Base-by-base conservation (phyloP, 345 rosid species). In the Citrus cavaleriei region DNA sequence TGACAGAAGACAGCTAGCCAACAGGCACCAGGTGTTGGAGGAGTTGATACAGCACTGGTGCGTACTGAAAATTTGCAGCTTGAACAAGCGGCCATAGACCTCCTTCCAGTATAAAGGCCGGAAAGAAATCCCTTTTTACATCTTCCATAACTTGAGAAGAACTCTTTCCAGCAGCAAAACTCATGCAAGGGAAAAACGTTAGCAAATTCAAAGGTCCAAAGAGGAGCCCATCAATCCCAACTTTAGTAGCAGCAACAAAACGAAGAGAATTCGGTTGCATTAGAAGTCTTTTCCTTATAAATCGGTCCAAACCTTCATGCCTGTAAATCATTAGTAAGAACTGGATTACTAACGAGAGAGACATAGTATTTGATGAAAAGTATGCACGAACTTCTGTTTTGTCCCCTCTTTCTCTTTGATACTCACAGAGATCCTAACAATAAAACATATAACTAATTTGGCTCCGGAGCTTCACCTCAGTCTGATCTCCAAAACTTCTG, bases 21-120 rank as follows among this genome's bases (percentile, higher is more conserved):
- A 74, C 76, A 95, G 83, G 89, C 98, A 92, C 85, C 93, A 95
- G 58, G 87, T 71, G 81, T 93, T 96, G 93, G 24, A 91, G 94
- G 72, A 96, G 91, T 80, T 93, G 99, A 87, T 96, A 90, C 63
- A 86, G 88, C 74, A 93, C 97, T 0, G 97, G 98, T 49, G 90
- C 82, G 46, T 89, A 92, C 27, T 94, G 89, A 83, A 96, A 96
- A 87, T 93, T 93, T 4, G 89, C 97, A 60, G 90, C 79, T 87
- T 96, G 97, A 79, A 91, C 87, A 9, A 93, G 80, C 0, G 99
- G 98, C 98, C 98, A 92, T 70, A 89, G 76, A 34, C 95, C 90
- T 4, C 96, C 98, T 75, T 93, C 99, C 62, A 92, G 75, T 62
- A 89, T 74, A 86, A 93, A 73, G 70, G 98, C 98, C 0, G 97